phyloP scores from a whole-genome alignment of 352 stramenopile genomes.

The Pythium chondricola region DNA sequence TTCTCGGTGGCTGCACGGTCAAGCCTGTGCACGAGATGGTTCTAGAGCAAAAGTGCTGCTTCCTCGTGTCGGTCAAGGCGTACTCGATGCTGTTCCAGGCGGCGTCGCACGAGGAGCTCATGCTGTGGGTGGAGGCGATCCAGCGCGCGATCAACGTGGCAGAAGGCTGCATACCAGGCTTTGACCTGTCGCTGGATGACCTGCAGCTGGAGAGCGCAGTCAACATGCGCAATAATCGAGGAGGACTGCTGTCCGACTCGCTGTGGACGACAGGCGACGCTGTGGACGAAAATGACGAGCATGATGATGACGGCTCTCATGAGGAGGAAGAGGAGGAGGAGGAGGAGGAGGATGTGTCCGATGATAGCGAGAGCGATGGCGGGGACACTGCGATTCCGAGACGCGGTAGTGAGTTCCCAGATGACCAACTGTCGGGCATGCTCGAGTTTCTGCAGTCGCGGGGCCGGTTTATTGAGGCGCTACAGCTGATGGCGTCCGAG shows the following conservation, averaged over 20 bases:
- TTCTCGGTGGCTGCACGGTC: conserved; percentile 41
- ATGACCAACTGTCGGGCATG: conserved; percentile 43
- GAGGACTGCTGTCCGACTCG: conserved; percentile 18
- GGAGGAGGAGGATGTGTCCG: conserved; percentile 7
- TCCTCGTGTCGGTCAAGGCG: conserved; percentile 51
- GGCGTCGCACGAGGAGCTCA: conserved; percentile 32
- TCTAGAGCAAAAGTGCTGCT: conserved; percentile 55
- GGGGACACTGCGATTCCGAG: neutral
- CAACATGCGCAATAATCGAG: conserved; percentile 42
- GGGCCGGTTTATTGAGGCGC: conserved; percentile 64
- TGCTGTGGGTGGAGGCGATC: conserved; percentile 54
- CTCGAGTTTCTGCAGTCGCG: conserved; percentile 52
- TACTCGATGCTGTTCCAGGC: conserved; percentile 69
- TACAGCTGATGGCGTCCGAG: conserved; percentile 64
- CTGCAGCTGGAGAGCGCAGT: conserved; percentile 43
- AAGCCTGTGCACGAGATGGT: conserved; percentile 63
- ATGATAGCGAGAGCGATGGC: conserved; percentile 7
- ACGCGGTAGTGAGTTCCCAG: conserved; percentile 21
- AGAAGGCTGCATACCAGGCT: conserved; percentile 46
- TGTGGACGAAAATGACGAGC: neutral
- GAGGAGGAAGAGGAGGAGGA: conserved; percentile 25
- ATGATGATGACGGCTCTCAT: conserved; percentile 4
- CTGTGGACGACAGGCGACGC: neutral
- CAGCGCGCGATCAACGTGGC: conserved; percentile 66
- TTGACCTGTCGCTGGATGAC: conserved; percentile 37